Percentiles rank a stretch among this genome's conserved stretches.
phyloP scores from a whole-genome alignment of 2,329 filamentous ascomycete species.

The Aspergillus spinulosporus region DNA sequence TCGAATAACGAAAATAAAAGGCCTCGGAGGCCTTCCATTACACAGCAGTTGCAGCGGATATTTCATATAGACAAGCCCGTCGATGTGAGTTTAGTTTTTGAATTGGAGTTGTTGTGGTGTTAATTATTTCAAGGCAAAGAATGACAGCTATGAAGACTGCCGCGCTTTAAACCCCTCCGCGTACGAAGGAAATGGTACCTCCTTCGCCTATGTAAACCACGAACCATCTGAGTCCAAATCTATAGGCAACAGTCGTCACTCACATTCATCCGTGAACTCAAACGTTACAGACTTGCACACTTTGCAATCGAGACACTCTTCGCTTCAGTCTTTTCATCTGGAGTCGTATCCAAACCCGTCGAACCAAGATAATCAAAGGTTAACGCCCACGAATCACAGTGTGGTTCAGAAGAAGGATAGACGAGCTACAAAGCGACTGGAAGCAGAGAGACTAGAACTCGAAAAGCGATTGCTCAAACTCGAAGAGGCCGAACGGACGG shows the following conservation, averaged over 20 bases:
- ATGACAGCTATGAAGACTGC: neutral
- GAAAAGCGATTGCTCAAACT: constrained; percentile 26
- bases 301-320: constrained; percentile 6
- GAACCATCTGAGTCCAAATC: neutral
- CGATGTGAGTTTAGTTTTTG: constrained; percentile 18
- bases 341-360: constrained; percentile 4
- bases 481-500: constrained; percentile 27
- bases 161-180: neutral
- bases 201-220: neutral
- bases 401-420: constrained; percentile 28
- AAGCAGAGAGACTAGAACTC: constrained; percentile 35
- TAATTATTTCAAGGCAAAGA: constrained; percentile 12
- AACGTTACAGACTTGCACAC: constrained; percentile 1
- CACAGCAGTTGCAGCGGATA: constrained; percentile 26
- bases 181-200: neutral
- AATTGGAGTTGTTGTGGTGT: neutral
- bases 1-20: constrained; percentile 12
- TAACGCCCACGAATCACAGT: constrained; percentile 25
- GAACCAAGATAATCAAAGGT: constrained; percentile 12
- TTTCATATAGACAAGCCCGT: constrained; percentile 21
- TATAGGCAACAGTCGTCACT: constrained; percentile 1
- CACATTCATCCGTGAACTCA: constrained; percentile 3
- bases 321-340: constrained; percentile 2
- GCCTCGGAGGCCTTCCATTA: constrained; percentile 25
- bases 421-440: constrained; percentile 33